A percentile compares a stretch with the other conserved stretches of the same genome.
Evolutionary conservation across 768 basidiomycete species (phyloP).

Genomic region (Coprinopsis sp.): DNA sequence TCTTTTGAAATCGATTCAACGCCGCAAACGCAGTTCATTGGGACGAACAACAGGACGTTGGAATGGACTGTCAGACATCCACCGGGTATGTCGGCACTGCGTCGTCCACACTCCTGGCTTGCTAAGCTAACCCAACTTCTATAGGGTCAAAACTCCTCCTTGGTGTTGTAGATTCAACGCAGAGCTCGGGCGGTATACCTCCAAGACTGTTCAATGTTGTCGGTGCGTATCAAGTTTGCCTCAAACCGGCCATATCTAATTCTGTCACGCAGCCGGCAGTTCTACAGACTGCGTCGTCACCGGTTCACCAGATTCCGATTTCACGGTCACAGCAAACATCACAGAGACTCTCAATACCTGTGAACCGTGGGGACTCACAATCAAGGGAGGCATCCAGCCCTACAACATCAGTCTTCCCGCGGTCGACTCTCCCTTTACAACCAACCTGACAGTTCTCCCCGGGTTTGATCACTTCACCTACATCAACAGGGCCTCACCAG

Average conservation of each 20-base stretch:
- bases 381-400: conserved; percentile 41
- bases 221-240: conserved; percentile 18
- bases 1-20: conserved; percentile 34
- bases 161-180: conserved; percentile 39
- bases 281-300: conserved; percentile 28
- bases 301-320: conserved; percentile 17
- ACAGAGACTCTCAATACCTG: conserved; percentile 37
- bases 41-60: conserved; percentile 26
- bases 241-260: not conserved
- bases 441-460: conserved; percentile 35
- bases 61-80: conserved; percentile 36
- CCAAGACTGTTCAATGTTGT: conserved; percentile 30
- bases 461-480: conserved; percentile 36
- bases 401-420: conserved; percentile 39
- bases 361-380: conserved; percentile 40
- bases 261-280: conserved; percentile 19
- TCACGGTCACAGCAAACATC: conserved; percentile 35
- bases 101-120: not conserved
- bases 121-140: not conserved
- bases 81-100: conserved; percentile 28
- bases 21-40: conserved; percentile 31
- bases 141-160: conserved; percentile 42
- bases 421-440: conserved; percentile 33
- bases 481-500: conserved; percentile 37
- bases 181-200: conserved; percentile 38